Base-by-base conservation (phyloP, 768 basidiomycete genomes). In the Tylopilus subfusipes region DNA sequence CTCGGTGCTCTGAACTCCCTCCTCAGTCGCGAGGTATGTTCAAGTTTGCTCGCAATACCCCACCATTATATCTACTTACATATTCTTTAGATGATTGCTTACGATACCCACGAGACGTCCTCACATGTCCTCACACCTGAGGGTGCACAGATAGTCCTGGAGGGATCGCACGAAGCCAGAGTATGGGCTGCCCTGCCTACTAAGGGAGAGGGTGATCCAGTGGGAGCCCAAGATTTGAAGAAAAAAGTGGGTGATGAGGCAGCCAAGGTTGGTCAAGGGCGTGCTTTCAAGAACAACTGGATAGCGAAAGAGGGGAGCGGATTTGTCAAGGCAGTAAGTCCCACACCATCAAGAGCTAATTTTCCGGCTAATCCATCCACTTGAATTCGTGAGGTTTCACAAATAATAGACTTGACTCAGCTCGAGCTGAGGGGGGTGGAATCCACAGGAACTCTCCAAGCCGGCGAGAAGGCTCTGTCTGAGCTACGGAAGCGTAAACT, bases 271-370 rank as follows among this genome's bases (percentile, higher is more conserved):
- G 97, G 97, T 1, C 97, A 98, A 74, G 88, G 88, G 10, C 82
- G 89, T 59, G 97, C 96, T 19, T 97, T 99, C 81, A 98, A 95
- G 76, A 93, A 90, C 63, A 90, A 89, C 52, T 99, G 97, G 97
- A 93, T 98, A 57, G 80, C 77, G 21, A 98, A 98, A 71, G 89
- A 96, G 59, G 92, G 90, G 9, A 81, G 83, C 58, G 91, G 89
- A 19, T 82, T 99, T 60, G 83, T 96, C 43, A 89, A 90, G 75
- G 77, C 86, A 57, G 95, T 96, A 57, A 60, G 90, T 80, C 34
- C 19, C 42, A 14, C 27, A 45, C 24, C 22, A 7, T 38, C 2
- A 30, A 27, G 24, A 21, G 14, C 14, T 3, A 30, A 43, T 14
- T 22, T 13, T n/a, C 14, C 29, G 13, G 46, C 40, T 56, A 10